Evolutionary conservation across 306 rosid species (phyloP), one percentile per base, ranked within the genome.

Genomic region (Rubus idaeus): DNA sequence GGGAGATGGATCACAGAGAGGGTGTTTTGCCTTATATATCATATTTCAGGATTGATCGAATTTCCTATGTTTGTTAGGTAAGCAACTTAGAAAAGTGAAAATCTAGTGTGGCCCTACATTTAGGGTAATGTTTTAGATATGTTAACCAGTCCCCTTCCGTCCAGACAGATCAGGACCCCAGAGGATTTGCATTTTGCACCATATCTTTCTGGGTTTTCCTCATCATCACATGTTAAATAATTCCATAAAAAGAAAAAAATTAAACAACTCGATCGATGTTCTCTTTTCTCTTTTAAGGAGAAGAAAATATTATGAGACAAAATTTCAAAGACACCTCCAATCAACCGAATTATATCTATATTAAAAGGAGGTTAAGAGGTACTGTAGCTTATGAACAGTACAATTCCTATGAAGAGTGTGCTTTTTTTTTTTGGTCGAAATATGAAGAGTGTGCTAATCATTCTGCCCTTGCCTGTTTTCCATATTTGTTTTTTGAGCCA

Each of bases 111-210:
- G 42, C 69, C 69, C 17, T 64, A 64, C 47, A 49, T 16, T 30
- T 14, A 51, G 63, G 46, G 51, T n/a, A 39, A 56, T 70, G 50
- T 20, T 0, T 30, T 17, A 56, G 30, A 65, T 73, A 58, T 68
- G 70, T 39, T 74, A 52, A 74, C 37, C 60, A 62, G 86, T 74
- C 80, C 23, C 71, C 83, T 82, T 82, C 74, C 62, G 53, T 62
- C 69, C 65, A 51, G 74, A 82, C 86, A 74, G 21, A 44, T 73
- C 14, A 68, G 68, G 77, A 68, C 75, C 75, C 82, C 60, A 35
- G 50, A 23, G 10, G 74, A 42, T 50, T 52, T 73, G 53, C 55
- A 14, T 41, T 42, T 73, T 73, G 0, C 69, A 61, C 73, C 67
- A 0, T 68, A 58, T 68, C 76, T 82, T 60, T 16, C 30, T 10